These are phyloP conservation scores for Xanthoconium stramineum DNA, from an alignment of 768 basidiomycete species.

Conservation along the genomic window DNA sequence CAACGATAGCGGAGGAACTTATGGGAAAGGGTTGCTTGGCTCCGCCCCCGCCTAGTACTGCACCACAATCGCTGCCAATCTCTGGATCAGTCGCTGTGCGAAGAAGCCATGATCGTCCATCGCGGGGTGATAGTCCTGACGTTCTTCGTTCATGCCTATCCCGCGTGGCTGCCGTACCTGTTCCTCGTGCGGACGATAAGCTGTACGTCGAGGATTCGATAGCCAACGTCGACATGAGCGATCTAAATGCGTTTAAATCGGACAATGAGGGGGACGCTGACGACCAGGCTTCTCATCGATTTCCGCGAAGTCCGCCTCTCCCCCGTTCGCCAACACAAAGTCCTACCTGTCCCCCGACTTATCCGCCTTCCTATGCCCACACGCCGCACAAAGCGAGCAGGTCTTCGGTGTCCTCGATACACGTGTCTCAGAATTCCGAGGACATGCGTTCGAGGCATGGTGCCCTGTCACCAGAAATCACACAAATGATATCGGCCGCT, in stretches of 20 bases:
- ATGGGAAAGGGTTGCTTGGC: not conserved
- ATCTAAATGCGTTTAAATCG: conserved; percentile 28
- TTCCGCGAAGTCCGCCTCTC: conserved; percentile 27
- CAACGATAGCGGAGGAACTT: conserved; percentile 21
- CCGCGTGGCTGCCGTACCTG: conserved; percentile 7
- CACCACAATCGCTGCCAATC: conserved; percentile 1
- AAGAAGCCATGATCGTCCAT: conserved; percentile 3
- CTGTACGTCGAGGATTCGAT: conserved; percentile 23
- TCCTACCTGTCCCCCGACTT: not conserved
- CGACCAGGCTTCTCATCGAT: conserved; percentile 22
- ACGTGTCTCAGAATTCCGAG: conserved; percentile 13
- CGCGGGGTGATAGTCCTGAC: conserved; percentile 19
- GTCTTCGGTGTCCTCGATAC: conserved; percentile 10
- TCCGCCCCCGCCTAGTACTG: not conserved
- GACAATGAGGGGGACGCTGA: conserved; percentile 28
- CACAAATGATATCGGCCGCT: conserved; percentile 37
- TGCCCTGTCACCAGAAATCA: conserved; percentile 38
- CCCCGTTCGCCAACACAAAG: conserved; percentile 15
- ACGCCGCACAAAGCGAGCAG: conserved; percentile 22
- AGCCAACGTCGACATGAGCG: conserved; percentile 31
- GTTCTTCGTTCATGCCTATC: conserved; percentile 19
- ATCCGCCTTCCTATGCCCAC: conserved; percentile 21
- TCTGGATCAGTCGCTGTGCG: conserved; percentile 7
- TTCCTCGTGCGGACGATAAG: conserved; percentile 1
- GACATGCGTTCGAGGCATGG: conserved; percentile 8